phyloP scores from a whole-genome alignment of 441 rosid genomes.

The Hura crepitans region DNA sequence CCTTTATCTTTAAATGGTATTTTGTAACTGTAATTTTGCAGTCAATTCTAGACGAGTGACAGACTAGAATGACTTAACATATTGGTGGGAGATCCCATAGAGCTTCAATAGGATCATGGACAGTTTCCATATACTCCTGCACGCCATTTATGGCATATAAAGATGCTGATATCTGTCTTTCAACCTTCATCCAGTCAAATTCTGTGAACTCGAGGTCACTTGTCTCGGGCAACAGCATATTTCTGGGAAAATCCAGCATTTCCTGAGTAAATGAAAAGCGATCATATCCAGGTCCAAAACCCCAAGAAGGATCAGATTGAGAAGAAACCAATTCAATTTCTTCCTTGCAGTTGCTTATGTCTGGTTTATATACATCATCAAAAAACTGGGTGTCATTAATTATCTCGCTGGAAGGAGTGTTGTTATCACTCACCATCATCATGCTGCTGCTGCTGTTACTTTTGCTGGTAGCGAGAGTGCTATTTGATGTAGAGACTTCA shows the following conservation, averaged over 20 bases:
- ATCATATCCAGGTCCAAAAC: slow-evolving; percentile 34
- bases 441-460: slow-evolving; percentile 18
- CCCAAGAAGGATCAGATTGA: slow-evolving; percentile 30
- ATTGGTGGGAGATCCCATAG: slow-evolving; percentile 74
- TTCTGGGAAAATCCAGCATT: slow-evolving; percentile 38
- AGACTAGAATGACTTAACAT: slow-evolving; percentile 31
- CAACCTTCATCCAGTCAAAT: slow-evolving; percentile 66
- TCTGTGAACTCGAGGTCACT: slow-evolving; percentile 40
- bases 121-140: slow-evolving; percentile 53
- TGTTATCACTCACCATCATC: slow-evolving; percentile 18
- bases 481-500: slow-evolving; percentile 28
- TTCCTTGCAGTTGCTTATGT: slow-evolving; percentile 42
- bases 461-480: slow-evolving; percentile 2
- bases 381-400: slow-evolving; percentile 29
- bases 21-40: slow-evolving; percentile 14
- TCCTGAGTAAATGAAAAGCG: slow-evolving; percentile 46
- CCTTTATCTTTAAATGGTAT: slow-evolving; percentile 11
- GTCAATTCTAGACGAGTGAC: slow-evolving; percentile 12
- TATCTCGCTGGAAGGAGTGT: slow-evolving; percentile 25
- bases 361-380: slow-evolving; percentile 59
- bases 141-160: slow-evolving; percentile 64
- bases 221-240: slow-evolving; percentile 26
- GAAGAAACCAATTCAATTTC: slow-evolving; percentile 30
- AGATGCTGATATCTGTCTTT: slow-evolving; percentile 68
- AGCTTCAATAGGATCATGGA: slow-evolving; percentile 48